Evolutionary conservation across 129 eudicot genomes (phyloP), one percentile per base, ranked within the genome.

Genomic region (Arctium minus): DNA sequence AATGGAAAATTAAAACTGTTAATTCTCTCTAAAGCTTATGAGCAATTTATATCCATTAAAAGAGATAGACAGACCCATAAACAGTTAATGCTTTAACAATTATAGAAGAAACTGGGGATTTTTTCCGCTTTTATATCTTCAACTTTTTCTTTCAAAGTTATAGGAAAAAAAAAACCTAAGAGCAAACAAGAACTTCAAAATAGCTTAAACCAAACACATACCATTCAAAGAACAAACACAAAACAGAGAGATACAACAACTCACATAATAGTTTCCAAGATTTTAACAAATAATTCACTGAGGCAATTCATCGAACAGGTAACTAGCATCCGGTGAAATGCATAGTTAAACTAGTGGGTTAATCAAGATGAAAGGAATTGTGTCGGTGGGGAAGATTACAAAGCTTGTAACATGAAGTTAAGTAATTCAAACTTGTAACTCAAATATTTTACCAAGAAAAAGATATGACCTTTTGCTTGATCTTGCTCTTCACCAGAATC

Each of bases 301-400:
- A 8, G 70, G 56, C 81, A 76, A 13, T 79, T 79, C 62, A 27
- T 79, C 83, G 33, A 84, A 84, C 69, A 84, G 53, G 65, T 70
- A 69, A 27, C 70, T 12, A 80, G 35, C 70, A 35, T 75, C 60
- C 76, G 27, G 0, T 68, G 30, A 69, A 37, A 71, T 18, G 46
- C 75, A 70, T 68, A 79, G 48, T 31, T 13, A 32, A 31, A 22
- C 27, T 18, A 44, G 50, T 27, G 83, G 76, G 72, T 73, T 33
- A 18, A 39, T 44, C 69, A 32, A 10, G 18, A 78, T 72, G 32
- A 72, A 72, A n/a, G 44, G 33, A 79, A 73, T 44, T 32, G 22
- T 32, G 86, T 37, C 73, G 39, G 69, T 75, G 80, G 77, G 22
- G 30, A 71, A 6, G 8, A 68, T 35, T 22, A 70, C 2, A 83